These are phyloP conservation scores for Aspergillus proliferans DNA, from an alignment of 2,329 filamentous ascomycete genomes.

Conservation along the genomic window DNA sequence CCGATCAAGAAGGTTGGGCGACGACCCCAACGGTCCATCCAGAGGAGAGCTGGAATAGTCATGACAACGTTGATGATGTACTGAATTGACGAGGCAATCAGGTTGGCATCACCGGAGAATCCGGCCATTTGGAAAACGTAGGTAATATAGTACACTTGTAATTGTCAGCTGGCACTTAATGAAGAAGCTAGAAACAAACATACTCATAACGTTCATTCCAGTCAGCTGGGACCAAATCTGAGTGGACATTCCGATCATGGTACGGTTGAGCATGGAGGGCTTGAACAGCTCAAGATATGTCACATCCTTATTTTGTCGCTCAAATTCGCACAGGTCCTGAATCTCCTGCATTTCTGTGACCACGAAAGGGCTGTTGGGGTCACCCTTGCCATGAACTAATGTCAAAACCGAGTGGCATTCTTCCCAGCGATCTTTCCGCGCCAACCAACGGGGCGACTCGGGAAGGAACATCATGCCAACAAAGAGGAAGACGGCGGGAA, in stretches of 20 bases:
- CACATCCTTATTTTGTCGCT: constrained; percentile 62
- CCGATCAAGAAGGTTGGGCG: constrained; percentile 62
- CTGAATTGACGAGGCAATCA: constrained; percentile 63
- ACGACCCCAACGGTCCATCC: constrained; percentile 69
- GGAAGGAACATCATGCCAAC: constrained; percentile 49
- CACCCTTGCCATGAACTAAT: constrained; percentile 59
- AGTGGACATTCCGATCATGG: constrained; percentile 63
- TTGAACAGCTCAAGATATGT: constrained; percentile 66
- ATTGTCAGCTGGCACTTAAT: too few species aligned
- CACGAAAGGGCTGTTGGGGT: constrained; percentile 61
- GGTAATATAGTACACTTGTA: constrained; percentile 56
- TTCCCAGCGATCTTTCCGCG: constrained; percentile 56
- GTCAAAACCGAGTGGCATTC: constrained; percentile 46
- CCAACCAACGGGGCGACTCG: constrained; percentile 59
- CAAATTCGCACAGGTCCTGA: constrained; percentile 65
- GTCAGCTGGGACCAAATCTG: constrained; percentile 73
- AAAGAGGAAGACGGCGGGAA: constrained; percentile 55
- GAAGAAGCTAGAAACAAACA: not conserved
- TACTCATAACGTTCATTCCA: constrained; percentile 67
- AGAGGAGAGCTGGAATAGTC: constrained; percentile 70
- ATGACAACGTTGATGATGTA: constrained; percentile 75
- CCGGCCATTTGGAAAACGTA: constrained; percentile 70
- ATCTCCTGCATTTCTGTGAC: constrained; percentile 65
- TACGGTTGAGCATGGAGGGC: constrained; percentile 68
- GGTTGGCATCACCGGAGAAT: constrained; percentile 51